A percentile compares a stretch with the other conserved stretches of the same genome.
phyloP scores from a whole-genome alignment of 139 green algal species.

The Pseudopediastrum boryanum region DNA sequence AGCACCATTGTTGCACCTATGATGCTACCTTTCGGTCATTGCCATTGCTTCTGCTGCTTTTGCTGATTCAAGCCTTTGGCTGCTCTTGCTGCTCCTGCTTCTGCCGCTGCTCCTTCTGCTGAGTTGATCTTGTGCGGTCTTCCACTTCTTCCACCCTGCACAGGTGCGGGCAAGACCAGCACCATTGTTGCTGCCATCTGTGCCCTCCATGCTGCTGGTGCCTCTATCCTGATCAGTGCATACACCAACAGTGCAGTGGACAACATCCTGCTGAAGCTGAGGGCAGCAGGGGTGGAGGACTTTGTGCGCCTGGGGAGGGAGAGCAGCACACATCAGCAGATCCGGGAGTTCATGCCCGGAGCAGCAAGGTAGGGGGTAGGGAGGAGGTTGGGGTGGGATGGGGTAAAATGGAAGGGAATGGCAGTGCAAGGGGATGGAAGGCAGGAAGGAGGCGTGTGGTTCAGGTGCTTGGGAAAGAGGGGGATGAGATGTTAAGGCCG shows the following conservation, averaged over 20 bases:
- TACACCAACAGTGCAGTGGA: constrained; percentile 99
- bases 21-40: too few relatives aligned
- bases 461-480: too few relatives aligned
- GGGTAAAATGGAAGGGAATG: too few relatives aligned
- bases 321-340: constrained; percentile 55
- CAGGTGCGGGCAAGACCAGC: constrained; percentile 79
- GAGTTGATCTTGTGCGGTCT: not conserved
- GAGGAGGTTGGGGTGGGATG: too few relatives aligned
- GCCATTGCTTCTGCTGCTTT: too few relatives aligned
- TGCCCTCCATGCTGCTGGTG: constrained; percentile 58
- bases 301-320: constrained; percentile 82
- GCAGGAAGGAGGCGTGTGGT: too few relatives aligned
- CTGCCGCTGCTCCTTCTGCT: not conserved
- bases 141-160: not conserved
- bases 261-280: constrained; percentile 92
- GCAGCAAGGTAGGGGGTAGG: constrained; percentile 51
- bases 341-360: constrained; percentile 64
- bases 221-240: constrained; percentile 83
- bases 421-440: too few relatives aligned
- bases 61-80: too few relatives aligned
- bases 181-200: constrained; percentile 59
- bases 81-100: too few relatives aligned
- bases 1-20: constrained; percentile 63
- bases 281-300: constrained; percentile 25
- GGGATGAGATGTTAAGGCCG: too few relatives aligned